Conservation (phyloP, 805 yeast genomes). For the Pichia membranifaciens region DNA sequence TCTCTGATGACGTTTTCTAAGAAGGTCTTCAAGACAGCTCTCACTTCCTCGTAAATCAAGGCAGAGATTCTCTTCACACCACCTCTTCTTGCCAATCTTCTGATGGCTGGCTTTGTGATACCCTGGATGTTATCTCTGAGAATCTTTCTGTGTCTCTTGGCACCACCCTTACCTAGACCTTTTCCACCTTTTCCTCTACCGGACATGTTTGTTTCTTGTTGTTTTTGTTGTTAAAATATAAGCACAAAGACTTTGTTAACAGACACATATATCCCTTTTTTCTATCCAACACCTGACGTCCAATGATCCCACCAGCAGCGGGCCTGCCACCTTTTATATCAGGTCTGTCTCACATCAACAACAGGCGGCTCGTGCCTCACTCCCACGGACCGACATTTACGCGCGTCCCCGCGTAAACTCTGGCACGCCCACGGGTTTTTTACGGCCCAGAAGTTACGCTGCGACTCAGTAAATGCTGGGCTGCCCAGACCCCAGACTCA, state of each 20-base stretch:
- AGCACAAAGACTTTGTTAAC: too few relatives aligned
- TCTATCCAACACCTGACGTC: too few relatives aligned
- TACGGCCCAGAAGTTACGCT: too few relatives aligned
- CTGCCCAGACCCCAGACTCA: background rate
- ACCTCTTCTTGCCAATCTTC: conserved; percentile 99
- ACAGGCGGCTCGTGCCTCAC: too few relatives aligned
- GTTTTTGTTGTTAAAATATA: too few relatives aligned
- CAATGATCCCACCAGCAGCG: too few relatives aligned
- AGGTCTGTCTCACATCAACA: too few relatives aligned
- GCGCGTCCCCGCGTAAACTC: background rate
- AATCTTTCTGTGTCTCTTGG: conserved; percentile 99
- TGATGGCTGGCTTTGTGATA: conserved; percentile 98
- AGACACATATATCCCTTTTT: too few relatives aligned
- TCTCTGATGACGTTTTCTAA: conserved; percentile 97
- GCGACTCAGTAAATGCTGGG: background rate
- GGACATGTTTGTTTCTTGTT: conserved; percentile 54
- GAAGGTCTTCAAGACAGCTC: conserved; percentile 93
- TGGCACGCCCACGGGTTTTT: background rate
- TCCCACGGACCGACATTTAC: background rate
- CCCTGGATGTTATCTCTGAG: conserved; percentile 99
- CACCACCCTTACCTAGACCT: conserved; percentile 99
- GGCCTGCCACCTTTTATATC: too few relatives aligned
- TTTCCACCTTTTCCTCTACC: conserved; percentile 99
- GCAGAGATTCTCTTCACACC: conserved; percentile 99
- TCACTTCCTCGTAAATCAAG: conserved; percentile 96